Evolutionary conservation across 176 grass and related monocot species (phyloP), one percentile per base, ranked within the genome.

Genomic region (Raddia distichophylla): DNA sequence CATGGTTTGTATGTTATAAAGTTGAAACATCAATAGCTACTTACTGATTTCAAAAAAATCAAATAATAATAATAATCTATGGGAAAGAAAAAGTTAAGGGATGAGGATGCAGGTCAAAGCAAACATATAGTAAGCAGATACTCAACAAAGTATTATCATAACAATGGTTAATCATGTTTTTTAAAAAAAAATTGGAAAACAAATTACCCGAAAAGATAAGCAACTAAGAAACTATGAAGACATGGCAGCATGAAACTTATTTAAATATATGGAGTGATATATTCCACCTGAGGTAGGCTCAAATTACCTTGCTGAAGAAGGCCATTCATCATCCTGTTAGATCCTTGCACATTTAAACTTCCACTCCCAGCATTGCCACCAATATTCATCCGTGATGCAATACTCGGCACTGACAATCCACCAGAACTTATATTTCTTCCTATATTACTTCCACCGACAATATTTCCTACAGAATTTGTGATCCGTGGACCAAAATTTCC

Each of bases 361-460:
- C 89, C 93, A 83, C 74, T 86, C 52, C 82, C 95, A 82, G 88
- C 15, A 75, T 90, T 93, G 63, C 89, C 80, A 81, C 71, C 73
- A 65, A 91, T 74, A 86, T 95, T 95, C 74, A 99, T 89, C 20
- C 91, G 84, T 62, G 96, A 91, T 65, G 86, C 64, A 15, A 95
- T 86, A 67, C 85, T 80, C 67, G 96, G 82, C 56, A 95, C 85
- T 13, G 82, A 87, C 69, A 91, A 76, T 19, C 96, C 93, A 73
- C 93, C 93, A 20, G 96, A 91, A 55, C 73, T 84, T 61, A 99
- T 93, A 78, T 82, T 99, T 89, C 96, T 99, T 93, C 96, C 96
- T 67, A 95, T 88, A 74, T 75, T 94, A 83, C 78, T 82, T 78
- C 86, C 87, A 6, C 92, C 93, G 76, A 95, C 85, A 64, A 98